These are phyloP conservation scores for Wickerhamomyces queroliae DNA, from an alignment of 805 yeast species.

Conservation along the genomic window DNA sequence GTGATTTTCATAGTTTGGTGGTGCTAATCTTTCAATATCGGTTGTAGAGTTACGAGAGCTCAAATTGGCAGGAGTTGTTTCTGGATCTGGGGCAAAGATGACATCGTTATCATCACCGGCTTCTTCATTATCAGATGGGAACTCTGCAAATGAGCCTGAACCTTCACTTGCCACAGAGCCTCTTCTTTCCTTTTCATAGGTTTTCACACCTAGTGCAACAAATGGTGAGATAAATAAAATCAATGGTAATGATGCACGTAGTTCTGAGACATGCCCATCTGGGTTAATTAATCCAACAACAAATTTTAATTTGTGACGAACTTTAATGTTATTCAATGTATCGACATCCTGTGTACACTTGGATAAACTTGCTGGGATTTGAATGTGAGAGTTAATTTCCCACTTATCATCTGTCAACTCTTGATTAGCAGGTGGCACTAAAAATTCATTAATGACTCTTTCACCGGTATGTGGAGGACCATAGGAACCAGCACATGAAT, in stretches of 20 bases:
- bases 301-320: constrained; percentile 84
- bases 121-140: constrained; percentile 19
- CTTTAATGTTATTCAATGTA: constrained; percentile 61
- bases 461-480: constrained; percentile 61
- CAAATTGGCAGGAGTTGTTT: constrained; percentile 15
- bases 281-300: constrained; percentile 74
- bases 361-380: constrained; percentile 67
- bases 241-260: constrained; percentile 86
- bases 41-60: neutral
- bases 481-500: constrained; percentile 50
- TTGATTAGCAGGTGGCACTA: constrained; percentile 27
- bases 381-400: constrained; percentile 60
- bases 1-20: constrained; percentile 80
- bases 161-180: constrained; percentile 16
- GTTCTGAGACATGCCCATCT: constrained; percentile 89
- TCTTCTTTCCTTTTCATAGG: constrained; percentile 19
- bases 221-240: constrained; percentile 75
- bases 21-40: constrained; percentile 56
- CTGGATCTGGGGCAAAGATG: constrained; percentile 33
- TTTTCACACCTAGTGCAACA: constrained; percentile 58
- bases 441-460: constrained; percentile 49
- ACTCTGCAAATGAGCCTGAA: constrained; percentile 20
- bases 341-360: constrained; percentile 86
- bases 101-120: constrained; percentile 30
- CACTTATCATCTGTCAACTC: constrained; percentile 50